These are phyloP conservation scores for Peterozyma xylosa DNA, from an alignment of 805 yeast genomes.

Conservation along the genomic window DNA sequence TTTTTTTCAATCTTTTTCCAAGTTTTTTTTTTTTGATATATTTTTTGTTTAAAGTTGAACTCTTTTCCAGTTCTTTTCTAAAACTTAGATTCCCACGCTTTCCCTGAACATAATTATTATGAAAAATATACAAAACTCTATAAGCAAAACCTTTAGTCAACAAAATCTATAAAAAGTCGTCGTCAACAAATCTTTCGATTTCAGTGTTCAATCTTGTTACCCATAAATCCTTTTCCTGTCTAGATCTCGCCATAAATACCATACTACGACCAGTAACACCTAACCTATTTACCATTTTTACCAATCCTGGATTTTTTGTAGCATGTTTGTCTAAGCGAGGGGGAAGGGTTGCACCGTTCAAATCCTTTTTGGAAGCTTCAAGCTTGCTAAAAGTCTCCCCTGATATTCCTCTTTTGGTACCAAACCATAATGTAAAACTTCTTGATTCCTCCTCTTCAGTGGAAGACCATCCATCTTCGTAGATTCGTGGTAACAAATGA, in stretches of 20 bases:
- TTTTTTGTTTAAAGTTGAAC: too few relatives aligned
- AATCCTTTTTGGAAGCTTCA: not conserved
- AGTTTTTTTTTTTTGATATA: not conserved
- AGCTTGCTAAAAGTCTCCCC: slow-evolving; percentile 2
- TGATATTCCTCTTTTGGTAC: slow-evolving; percentile 45
- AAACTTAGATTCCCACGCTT: too few relatives aligned
- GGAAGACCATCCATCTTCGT: slow-evolving; percentile 79
- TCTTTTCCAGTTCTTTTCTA: too few relatives aligned
- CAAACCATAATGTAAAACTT: slow-evolving; percentile 83
- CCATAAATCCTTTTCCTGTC: slow-evolving; percentile 84
- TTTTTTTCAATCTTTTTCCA: slow-evolving; percentile 1
- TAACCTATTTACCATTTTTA: slow-evolving; percentile 40
- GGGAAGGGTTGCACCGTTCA: not conserved
- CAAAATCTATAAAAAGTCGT: too few relatives aligned
- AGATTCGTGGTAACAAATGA: slow-evolving; percentile 60
- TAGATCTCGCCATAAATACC: slow-evolving; percentile 74
- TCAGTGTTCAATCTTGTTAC: slow-evolving; percentile 39
- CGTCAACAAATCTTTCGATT: slow-evolving; percentile 30
- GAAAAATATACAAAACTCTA: too few relatives aligned
- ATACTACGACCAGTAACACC: slow-evolving; percentile 64
- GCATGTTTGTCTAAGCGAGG: not conserved
- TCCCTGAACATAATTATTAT: too few relatives aligned
- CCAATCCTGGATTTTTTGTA: slow-evolving; percentile 18
- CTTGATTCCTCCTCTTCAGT: slow-evolving; percentile 69
- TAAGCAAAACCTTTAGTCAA: too few relatives aligned